These are phyloP conservation scores for Bathelium albidoporum DNA, from an alignment of 495 filamentous ascomycete genomes.

Conservation along the genomic window DNA sequence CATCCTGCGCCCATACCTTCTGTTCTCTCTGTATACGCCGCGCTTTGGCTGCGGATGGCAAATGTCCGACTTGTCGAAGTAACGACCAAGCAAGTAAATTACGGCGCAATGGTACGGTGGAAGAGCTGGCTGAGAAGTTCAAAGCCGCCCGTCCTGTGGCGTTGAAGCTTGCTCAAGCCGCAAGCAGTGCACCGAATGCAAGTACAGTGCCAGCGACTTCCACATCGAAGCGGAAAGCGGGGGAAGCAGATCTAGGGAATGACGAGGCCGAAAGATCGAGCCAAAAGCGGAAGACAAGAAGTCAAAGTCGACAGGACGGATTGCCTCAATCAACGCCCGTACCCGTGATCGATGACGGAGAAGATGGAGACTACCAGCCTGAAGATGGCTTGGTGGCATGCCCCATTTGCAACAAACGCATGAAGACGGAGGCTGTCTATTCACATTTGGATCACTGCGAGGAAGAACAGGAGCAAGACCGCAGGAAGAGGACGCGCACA, in stretches of 20 bases:
- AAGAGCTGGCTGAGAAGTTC: constrained; percentile 79
- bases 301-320: constrained; percentile 16
- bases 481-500: constrained; percentile 8
- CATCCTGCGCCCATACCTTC: constrained; percentile 90
- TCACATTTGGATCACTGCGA: constrained; percentile 62
- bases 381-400: constrained; percentile 72
- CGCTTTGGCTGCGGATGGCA: constrained; percentile 66
- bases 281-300: constrained; percentile 28
- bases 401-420: constrained; percentile 65
- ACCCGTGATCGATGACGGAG: constrained; percentile 9
- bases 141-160: constrained; percentile 49
- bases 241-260: constrained; percentile 45
- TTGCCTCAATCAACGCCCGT: background rate
- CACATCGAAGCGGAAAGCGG: constrained; percentile 14
- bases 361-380: constrained; percentile 26
- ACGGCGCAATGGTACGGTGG: constrained; percentile 68
- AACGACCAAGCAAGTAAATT: constrained; percentile 72
- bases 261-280: constrained; percentile 26
- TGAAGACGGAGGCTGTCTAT: constrained; percentile 68
- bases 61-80: constrained; percentile 74
- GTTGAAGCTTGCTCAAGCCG: constrained; percentile 48
- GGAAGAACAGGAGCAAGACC: constrained; percentile 18
- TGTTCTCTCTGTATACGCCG: constrained; percentile 91
- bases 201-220: constrained; percentile 1
- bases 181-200: constrained; percentile 24